Percentiles rank a stretch among this genome's conserved stretches.
Conservation (phyloP, 495 filamentous ascomycete species). For the Aspergillus avenaceus region DNA sequence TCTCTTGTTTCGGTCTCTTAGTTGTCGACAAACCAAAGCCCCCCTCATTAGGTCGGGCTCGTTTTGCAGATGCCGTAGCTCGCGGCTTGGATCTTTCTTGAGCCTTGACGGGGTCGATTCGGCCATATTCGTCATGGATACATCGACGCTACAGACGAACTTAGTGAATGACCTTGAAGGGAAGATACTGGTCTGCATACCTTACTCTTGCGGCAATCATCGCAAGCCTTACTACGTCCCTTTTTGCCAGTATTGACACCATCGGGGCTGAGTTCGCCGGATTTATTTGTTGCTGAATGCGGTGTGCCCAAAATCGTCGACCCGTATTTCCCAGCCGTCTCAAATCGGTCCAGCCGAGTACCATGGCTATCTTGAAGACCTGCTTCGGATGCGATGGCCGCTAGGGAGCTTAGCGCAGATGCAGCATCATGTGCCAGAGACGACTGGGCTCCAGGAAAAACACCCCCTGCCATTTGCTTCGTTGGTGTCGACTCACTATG, state of each 20-base stretch:
- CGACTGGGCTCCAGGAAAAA: constrained; percentile 32
- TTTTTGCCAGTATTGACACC: constrained; percentile 40
- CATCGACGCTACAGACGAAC: constrained; percentile 53
- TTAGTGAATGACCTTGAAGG: neutral
- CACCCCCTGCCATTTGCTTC: constrained; percentile 25
- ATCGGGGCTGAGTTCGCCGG: constrained; percentile 34
- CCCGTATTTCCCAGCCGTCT: constrained; percentile 24
- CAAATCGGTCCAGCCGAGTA: constrained; percentile 25
- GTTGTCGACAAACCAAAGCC: constrained; percentile 14
- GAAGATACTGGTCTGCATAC: constrained; percentile 26
- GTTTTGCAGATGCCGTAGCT: constrained; percentile 44
- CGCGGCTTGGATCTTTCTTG: constrained; percentile 57
- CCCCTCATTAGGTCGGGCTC: constrained; percentile 42
- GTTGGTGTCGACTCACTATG: constrained; percentile 27
- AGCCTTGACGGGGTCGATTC: constrained; percentile 60
- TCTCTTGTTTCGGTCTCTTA: constrained; percentile 41
- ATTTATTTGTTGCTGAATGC: constrained; percentile 22
- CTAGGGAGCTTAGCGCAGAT: constrained; percentile 41
- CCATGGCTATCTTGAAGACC: constrained; percentile 26
- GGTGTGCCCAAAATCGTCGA: constrained; percentile 26
- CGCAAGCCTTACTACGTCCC: constrained; percentile 59
- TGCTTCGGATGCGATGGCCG: constrained; percentile 39
- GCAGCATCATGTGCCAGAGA: constrained; percentile 43
- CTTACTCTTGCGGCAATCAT: constrained; percentile 67
- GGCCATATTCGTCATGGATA: constrained; percentile 62